phyloP scores from a whole-genome alignment of 805 yeast species.

The Ogataea saltuana region DNA sequence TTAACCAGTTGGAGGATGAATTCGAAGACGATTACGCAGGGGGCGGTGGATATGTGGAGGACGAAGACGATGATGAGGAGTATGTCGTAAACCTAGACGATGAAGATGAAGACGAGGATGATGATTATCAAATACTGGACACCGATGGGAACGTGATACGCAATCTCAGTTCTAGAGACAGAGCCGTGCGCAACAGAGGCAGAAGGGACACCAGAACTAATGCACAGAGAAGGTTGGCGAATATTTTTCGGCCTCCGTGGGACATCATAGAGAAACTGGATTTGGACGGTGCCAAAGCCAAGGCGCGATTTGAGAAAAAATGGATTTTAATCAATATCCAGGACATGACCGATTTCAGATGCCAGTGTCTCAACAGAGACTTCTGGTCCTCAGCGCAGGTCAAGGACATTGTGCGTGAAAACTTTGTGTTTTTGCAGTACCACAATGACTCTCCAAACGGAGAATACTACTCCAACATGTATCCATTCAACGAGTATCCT shows the following conservation, averaged over 20 bases:
- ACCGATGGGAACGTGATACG: constrained; percentile 41
- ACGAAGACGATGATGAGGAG: constrained; percentile 40
- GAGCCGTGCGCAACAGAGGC: constrained; percentile 17
- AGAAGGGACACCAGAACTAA: constrained; percentile 37
- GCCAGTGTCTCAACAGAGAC: constrained; percentile 90
- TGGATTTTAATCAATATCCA: constrained; percentile 92
- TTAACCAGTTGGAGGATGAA: constrained; percentile 49
- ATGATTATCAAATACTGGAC: constrained; percentile 40
- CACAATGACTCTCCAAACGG: constrained; percentile 79
- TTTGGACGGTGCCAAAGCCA: constrained; percentile 70
- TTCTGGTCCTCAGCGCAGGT: constrained; percentile 77
- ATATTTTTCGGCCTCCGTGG: constrained; percentile 89
- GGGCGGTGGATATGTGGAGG: constrained; percentile 17
- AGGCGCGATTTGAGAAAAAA: constrained; percentile 63
- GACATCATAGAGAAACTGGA: constrained; percentile 72
- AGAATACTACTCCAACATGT: constrained; percentile 65
- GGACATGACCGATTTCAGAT: constrained; percentile 78
- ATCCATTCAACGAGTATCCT: constrained; percentile 71
- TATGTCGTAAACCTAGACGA: constrained; percentile 37
- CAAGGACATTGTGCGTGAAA: constrained; percentile 60
- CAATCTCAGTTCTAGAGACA: constrained; percentile 36
- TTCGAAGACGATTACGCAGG: constrained; percentile 32
- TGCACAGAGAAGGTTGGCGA: constrained; percentile 70
- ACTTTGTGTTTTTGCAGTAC: constrained; percentile 85
- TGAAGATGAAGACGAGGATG: constrained; percentile 42